A percentile compares a stretch with the other conserved stretches of the same genome.
phyloP scores from a whole-genome alignment of 2,329 filamentous ascomycete genomes.

The Cladosporium velox region DNA sequence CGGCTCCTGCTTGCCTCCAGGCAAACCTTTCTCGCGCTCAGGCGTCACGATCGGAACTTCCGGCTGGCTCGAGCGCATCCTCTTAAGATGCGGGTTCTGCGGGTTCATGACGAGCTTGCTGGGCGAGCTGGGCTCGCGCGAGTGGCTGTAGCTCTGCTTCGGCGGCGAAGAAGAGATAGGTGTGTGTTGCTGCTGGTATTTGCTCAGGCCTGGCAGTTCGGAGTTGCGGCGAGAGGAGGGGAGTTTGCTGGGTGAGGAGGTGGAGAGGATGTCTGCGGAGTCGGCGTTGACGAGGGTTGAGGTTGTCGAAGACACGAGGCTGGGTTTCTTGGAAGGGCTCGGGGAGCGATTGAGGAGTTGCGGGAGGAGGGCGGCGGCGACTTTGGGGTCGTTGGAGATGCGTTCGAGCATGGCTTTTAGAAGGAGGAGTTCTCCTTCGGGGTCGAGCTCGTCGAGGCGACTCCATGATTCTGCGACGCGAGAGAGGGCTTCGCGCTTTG shows the following conservation, averaged over 20 bases:
- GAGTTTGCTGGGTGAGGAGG: slow-evolving; percentile 12
- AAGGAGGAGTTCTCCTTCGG: slow-evolving; percentile 85
- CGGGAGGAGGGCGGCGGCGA: slow-evolving; percentile 52
- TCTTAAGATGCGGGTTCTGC: slow-evolving; percentile 82
- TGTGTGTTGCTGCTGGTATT: slow-evolving; percentile 9
- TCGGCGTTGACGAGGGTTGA: slow-evolving; percentile 21
- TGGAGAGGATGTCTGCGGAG: background rate
- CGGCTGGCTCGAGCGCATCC: slow-evolving; percentile 58
- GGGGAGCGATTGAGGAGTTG: slow-evolving; percentile 21
- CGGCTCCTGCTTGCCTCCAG: slow-evolving; percentile 56
- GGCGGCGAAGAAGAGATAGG: slow-evolving; percentile 25
- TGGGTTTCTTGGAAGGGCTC: slow-evolving; percentile 29
- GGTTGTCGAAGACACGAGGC: slow-evolving; percentile 17
- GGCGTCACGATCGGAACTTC: slow-evolving; percentile 36
- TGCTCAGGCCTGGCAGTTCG: slow-evolving; percentile 24
- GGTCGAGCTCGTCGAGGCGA: slow-evolving; percentile 80
- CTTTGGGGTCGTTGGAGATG: slow-evolving; percentile 68
- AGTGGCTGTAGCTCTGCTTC: slow-evolving; percentile 5
- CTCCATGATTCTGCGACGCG: slow-evolving; percentile 84
- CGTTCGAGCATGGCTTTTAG: slow-evolving; percentile 75
- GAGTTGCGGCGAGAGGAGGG: slow-evolving; percentile 21
- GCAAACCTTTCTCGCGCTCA: slow-evolving; percentile 56
- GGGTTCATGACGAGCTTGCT: slow-evolving; percentile 74
- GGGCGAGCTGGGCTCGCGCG: slow-evolving; percentile 31
- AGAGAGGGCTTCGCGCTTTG: slow-evolving; percentile 82